Evolutionary conservation across 805 yeast genomes (phyloP).

Genomic region (Yamadazyma kitorensis): DNA sequence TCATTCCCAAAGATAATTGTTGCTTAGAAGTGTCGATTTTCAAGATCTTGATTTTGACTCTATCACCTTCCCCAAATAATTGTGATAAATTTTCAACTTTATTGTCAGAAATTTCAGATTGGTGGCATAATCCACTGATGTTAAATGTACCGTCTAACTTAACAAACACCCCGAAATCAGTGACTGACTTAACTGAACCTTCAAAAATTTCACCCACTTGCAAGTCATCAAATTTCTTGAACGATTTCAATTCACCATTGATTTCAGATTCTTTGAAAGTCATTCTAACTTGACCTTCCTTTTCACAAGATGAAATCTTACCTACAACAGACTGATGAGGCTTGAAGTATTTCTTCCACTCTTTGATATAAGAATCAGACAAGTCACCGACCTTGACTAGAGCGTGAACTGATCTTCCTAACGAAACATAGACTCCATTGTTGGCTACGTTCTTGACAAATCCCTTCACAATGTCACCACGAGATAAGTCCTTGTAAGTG

Average conservation of each 20-base stretch:
- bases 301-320: constrained; percentile 61
- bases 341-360: constrained; percentile 80
- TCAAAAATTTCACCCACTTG: constrained; percentile 67
- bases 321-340: constrained; percentile 73
- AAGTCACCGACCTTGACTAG: constrained; percentile 78
- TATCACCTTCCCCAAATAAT: constrained; percentile 84
- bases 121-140: constrained; percentile 85
- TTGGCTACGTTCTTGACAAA: constrained; percentile 71
- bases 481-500: constrained; percentile 50
- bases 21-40: constrained; percentile 61
- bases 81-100: constrained; percentile 53
- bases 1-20: constrained; percentile 86
- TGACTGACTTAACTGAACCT: constrained; percentile 73
- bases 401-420: constrained; percentile 71
- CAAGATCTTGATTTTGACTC: constrained; percentile 81
- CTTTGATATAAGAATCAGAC: constrained; percentile 76
- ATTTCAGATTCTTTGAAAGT: constrained; percentile 81
- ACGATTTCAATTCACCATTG: constrained; percentile 58
- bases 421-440: constrained; percentile 72
- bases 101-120: constrained; percentile 76
- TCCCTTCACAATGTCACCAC: constrained; percentile 80
- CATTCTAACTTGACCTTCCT: constrained; percentile 64
- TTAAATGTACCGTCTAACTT: constrained; percentile 70
- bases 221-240: constrained; percentile 66
- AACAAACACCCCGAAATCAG: constrained; percentile 91